Conservation (phyloP, 371 early-diverging fungal species). For the Rhizopus delemar region DNA sequence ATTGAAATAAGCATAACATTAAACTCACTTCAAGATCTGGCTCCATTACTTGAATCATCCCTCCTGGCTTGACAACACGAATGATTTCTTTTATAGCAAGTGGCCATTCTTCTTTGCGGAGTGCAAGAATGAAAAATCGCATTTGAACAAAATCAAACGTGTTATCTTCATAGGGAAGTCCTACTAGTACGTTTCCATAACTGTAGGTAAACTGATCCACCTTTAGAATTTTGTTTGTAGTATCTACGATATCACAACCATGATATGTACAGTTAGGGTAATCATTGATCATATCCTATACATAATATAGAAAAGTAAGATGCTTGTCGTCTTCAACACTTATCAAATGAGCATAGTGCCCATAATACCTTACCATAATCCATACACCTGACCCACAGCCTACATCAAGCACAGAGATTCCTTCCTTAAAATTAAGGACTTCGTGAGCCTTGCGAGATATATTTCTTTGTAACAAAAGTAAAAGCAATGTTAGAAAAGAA, state of each 20-base stretch:
- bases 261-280: conserved; percentile 44
- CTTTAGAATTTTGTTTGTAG: conserved; percentile 33
- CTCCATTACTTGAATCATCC: conserved; percentile 43
- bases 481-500: background rate
- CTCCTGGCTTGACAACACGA: conserved; percentile 26
- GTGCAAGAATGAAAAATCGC: conserved; percentile 22
- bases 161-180: conserved; percentile 30
- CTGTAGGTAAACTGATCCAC: conserved; percentile 13
- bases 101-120: conserved; percentile 30
- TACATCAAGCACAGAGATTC: conserved; percentile 36
- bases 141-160: conserved; percentile 31
- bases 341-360: background rate
- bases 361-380: conserved; percentile 13
- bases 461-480: conserved; percentile 22
- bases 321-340: too few relatives aligned
- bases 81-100: conserved; percentile 21
- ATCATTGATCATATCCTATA: conserved; percentile 33
- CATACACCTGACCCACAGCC: conserved; percentile 48
- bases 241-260: conserved; percentile 38
- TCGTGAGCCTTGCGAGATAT: conserved; percentile 20
- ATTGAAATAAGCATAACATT: too few relatives aligned
- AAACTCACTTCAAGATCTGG: conserved; percentile 19
- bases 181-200: conserved; percentile 36
- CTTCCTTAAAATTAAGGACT: conserved; percentile 2
- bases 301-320: background rate